Conservation (phyloP, 78 protist genomes). For the Mantamonas sphyraenae region DNA sequence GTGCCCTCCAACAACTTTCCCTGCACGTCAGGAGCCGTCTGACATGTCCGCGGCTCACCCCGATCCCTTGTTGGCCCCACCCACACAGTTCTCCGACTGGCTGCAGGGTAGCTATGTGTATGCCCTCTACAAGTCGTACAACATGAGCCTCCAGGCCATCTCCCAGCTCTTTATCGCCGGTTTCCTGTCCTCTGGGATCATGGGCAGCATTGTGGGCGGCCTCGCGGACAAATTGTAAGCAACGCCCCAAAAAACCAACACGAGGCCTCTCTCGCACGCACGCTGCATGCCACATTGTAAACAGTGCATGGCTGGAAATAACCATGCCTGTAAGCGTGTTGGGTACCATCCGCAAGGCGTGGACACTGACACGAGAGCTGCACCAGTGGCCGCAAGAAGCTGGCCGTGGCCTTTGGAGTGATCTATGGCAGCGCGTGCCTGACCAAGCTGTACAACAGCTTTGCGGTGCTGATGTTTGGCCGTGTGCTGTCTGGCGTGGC, state of each 20-base stretch:
- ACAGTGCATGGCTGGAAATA: neutral
- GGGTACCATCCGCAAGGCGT: too few species aligned
- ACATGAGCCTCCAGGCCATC: conserved; percentile 54
- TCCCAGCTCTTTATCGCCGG: conserved; percentile 82
- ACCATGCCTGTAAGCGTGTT: neutral
- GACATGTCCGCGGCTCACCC: too few species aligned
- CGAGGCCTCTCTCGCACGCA: neutral
- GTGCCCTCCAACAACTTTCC: too few species aligned
- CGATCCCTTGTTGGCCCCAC: too few species aligned
- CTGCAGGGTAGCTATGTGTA: conserved; percentile 94
- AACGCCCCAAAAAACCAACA: too few species aligned
- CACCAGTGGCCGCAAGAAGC: conserved; percentile 59
- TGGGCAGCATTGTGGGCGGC: conserved; percentile 86
- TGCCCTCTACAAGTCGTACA: conserved; percentile 77
- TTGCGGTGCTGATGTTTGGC: conserved; percentile 67
- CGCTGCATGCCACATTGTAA: too few species aligned
- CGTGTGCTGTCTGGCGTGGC: conserved; percentile 85
- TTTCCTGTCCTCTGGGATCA: conserved; percentile 65
- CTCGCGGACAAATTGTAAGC: conserved; percentile 73
- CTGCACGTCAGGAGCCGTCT: too few species aligned
- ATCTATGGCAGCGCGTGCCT: conserved; percentile 57
- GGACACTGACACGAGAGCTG: neutral
- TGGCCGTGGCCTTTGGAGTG: conserved; percentile 46
- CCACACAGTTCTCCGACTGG: too few species aligned
- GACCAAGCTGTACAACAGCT: conserved; percentile 56